Conservation (phyloP, 2,329 filamentous ascomycete genomes). For the Beauveria australis region DNA sequence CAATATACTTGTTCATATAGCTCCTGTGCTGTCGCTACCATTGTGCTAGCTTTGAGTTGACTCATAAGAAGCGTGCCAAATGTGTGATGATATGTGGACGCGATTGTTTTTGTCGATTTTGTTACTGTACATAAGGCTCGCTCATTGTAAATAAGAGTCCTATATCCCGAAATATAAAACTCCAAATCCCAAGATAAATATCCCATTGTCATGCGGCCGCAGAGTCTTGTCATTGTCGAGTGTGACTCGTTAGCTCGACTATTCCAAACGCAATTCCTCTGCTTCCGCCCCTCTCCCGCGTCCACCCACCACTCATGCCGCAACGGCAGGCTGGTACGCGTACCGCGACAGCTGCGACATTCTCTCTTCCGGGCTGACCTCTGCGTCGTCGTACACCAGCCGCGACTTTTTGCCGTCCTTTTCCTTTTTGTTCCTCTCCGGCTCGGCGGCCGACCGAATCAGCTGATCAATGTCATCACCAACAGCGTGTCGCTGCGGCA, state of each 20-base stretch:
- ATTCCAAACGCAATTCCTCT: not conserved
- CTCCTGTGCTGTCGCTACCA: not conserved
- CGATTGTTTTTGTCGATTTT: not conserved
- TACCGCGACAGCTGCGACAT: constrained; percentile 75
- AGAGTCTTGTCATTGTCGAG: not conserved
- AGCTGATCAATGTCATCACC: constrained; percentile 58
- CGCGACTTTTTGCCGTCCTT: constrained; percentile 58
- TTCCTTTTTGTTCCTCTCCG: constrained; percentile 56
- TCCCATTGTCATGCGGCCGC: not conserved
- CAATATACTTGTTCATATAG: constrained; percentile 1
- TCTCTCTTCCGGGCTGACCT: constrained; percentile 78
- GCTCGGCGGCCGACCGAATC: constrained; percentile 55
- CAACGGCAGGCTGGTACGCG: constrained; percentile 39
- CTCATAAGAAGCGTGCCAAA: not conserved
- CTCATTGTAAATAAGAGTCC: not conserved
- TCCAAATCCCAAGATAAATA: not conserved
- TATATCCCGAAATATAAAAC: constrained; percentile 7
- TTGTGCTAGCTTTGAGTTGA: not conserved
- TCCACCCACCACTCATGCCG: constrained; percentile 8
- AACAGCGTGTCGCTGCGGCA: constrained; percentile 21
- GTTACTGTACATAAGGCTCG: not conserved
- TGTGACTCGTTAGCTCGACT: no score
- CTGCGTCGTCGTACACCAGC: constrained; percentile 76
- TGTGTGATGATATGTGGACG: not conserved
- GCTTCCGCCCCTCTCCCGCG: not conserved